Base-by-base conservation (phyloP, 2,329 filamentous ascomycete species). In the Colletotrichum lini region DNA sequence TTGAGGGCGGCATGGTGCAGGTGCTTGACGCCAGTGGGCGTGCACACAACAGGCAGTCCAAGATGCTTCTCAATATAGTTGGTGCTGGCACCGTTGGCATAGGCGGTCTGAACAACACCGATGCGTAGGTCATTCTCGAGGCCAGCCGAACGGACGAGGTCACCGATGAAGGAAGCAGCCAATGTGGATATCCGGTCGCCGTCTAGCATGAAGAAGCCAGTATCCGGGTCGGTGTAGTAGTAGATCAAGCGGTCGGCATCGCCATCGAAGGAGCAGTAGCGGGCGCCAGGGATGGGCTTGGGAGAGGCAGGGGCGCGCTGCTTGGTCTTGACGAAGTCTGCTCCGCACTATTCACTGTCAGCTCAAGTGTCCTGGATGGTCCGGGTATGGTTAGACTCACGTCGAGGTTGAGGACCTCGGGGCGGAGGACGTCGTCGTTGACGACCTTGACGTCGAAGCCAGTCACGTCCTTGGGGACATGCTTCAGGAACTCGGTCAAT, bases 321-420 rank as follows among this genome's bases (percentile, higher is more conserved):
- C 83, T 94, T 94, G 21, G 96, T 98, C 86, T 99, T 99, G 82
- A 99, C 96, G 77, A 91, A 98, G 83, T 99, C 96, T 79, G 96
- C 96, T 81, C 96, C 96, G 79, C 94, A 97, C 91, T 97, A 76
- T 9, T 23, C n/a, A 45, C 18, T 21, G 21, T 60, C 26, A 60
- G 35, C 35, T 38, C 64, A 60, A 49, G 44, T 9, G 26, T 21
- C 16, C 12, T 21, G 10, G 3, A 15, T 47, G 30, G n/a, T 26
- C 3, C 3, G 40, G 26, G 2, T 13, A 10, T 21, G n/a, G 15
- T 49, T 35, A 38, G 6, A 80, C 88, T 82, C 86, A 95, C 94
- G 77, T 97, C 94, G 40, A 93, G 89, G 82, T 99, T 99, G 76
- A 99, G 86, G 66, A 92, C 89, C 79, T 98, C 95, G 4, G 96